These are phyloP conservation scores for Przewalskia tangutica DNA, from an alignment of 257 asterid genomes.

Conservation along the genomic window DNA sequence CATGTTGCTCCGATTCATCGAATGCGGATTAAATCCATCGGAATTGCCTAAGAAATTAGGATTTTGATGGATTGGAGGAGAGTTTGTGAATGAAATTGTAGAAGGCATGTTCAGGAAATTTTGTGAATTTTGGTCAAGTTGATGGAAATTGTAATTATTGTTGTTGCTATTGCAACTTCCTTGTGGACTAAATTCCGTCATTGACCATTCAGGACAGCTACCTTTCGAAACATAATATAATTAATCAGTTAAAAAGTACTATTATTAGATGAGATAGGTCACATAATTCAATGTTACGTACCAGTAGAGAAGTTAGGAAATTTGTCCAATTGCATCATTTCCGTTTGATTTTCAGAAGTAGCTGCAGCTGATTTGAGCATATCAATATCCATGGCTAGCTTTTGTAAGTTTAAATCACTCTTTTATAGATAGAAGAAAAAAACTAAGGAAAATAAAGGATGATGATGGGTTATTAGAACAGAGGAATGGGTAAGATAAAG, in stretches of 20 bases:
- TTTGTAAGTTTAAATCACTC: not conserved
- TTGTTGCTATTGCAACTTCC: not conserved
- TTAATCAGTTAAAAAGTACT: not conserved
- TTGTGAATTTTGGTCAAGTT: not conserved
- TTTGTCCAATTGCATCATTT: slow-evolving; percentile 64
- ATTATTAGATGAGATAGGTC: not conserved
- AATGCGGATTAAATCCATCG: not conserved
- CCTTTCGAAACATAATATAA: not conserved
- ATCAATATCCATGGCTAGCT: slow-evolving; percentile 48
- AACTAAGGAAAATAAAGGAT: not conserved
- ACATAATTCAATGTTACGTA: not conserved
- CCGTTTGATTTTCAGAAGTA: slow-evolving; percentile 46
- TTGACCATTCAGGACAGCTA: slow-evolving; percentile 21
- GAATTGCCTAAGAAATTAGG: slow-evolving; percentile 16
- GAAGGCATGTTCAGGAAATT: slow-evolving; percentile 24
- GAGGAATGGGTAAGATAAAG: slow-evolving; percentile 20
- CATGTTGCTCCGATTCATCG: slow-evolving; percentile 47
- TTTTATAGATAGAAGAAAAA: not conserved
- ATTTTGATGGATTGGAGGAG: slow-evolving; percentile 17
- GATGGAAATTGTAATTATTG: not conserved
- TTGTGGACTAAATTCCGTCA: slow-evolving; percentile 24
- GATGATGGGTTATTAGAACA: not conserved
- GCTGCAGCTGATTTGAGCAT: slow-evolving; percentile 32
- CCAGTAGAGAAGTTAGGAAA: slow-evolving; percentile 32
- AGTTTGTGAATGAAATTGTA: slow-evolving; percentile 23